Base-by-base conservation (phyloP, 495 filamentous ascomycete genomes). In the Aspergillus saccharolyticus region DNA sequence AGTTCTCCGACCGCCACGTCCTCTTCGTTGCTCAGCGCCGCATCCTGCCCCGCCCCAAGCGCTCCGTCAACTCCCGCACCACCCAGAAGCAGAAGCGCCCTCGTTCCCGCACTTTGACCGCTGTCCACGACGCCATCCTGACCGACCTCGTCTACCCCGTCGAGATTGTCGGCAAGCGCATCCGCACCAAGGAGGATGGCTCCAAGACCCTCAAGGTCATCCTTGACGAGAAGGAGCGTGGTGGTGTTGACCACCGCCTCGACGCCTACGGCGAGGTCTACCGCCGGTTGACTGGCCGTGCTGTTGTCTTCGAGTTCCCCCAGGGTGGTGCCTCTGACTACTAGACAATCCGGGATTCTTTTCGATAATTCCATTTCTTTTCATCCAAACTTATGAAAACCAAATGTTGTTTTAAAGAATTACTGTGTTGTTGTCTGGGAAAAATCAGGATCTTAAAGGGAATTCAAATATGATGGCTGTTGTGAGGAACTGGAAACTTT, bases 1-100 rank as follows among this genome's bases (percentile, higher is more conserved):
- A 97, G 83, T 98, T 98, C 89, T 96, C 94, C 64, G 94, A 97
- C 85, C 93, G 94, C 78, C 94, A 98, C 80, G 94, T 98, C 76
- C 85, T 98, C 73, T 90, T 98, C 86, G 85, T 98, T 63, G 94
- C 93, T 67, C 91, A 93, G 71, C 94, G 94, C 84, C 93, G 94
- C 77, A 98, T 98, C 73, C 89, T 98, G 55, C 92, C 94, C 71
- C 89, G 90, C 69, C 94, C 94, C 72, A 96, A 96, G 85, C 94
- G 94, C 70, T 92, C 89, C 75, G 87, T 83, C 82, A 92, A 90
- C 82, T 89, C 85, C 58, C 94, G 94, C 80, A 90, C 91, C 75
- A 86, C 83, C 66, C 90, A 88, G 73, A 97, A 86, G 68, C 94
- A 98, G 85, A 97, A 97, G 89, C 93, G 94, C 62, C 94, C 94